Conservation (phyloP, 495 filamentous ascomycete species). For the Penicillium simplicissimum region DNA sequence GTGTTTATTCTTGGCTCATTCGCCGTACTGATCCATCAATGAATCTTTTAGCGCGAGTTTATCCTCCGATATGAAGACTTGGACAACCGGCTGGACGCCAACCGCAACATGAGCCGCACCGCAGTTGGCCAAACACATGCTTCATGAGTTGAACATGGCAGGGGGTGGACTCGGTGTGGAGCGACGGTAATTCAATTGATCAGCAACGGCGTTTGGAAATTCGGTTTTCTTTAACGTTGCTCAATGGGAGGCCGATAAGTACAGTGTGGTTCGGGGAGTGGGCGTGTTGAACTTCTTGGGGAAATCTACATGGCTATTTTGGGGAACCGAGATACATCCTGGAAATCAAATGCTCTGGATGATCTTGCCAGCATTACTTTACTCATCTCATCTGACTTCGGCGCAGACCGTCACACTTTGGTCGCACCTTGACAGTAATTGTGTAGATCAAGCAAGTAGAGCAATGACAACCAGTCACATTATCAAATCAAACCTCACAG, state of each 20-base stretch:
- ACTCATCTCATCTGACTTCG: neutral
- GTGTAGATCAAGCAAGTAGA: too few species aligned
- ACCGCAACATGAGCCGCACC: conserved; percentile 34
- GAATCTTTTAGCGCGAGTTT: conserved; percentile 64
- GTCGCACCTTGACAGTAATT: neutral
- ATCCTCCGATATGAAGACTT: conserved; percentile 78
- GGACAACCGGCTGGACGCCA: conserved; percentile 57
- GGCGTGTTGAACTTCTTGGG: conserved; percentile 33
- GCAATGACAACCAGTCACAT: neutral
- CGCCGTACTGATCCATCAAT: conserved; percentile 2
- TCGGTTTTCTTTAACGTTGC: conserved; percentile 34
- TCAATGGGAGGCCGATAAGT: conserved; percentile 26
- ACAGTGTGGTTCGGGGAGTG: conserved; percentile 30
- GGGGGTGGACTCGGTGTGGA: conserved; percentile 1
- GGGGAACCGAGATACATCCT: conserved; percentile 31
- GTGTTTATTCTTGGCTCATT: too few species aligned
- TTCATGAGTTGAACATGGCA: conserved; percentile 36
- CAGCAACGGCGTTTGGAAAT: conserved; percentile 42
- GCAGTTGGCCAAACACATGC: conserved; percentile 40
- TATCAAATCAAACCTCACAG: neutral
- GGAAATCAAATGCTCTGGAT: conserved; percentile 32
- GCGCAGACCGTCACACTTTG: neutral
- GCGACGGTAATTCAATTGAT: conserved; percentile 23
- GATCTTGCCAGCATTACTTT: conserved; percentile 15
- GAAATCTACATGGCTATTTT: conserved; percentile 24